phyloP scores from a whole-genome alignment of 768 basidiomycete genomes.

The Obba rivulosa region DNA sequence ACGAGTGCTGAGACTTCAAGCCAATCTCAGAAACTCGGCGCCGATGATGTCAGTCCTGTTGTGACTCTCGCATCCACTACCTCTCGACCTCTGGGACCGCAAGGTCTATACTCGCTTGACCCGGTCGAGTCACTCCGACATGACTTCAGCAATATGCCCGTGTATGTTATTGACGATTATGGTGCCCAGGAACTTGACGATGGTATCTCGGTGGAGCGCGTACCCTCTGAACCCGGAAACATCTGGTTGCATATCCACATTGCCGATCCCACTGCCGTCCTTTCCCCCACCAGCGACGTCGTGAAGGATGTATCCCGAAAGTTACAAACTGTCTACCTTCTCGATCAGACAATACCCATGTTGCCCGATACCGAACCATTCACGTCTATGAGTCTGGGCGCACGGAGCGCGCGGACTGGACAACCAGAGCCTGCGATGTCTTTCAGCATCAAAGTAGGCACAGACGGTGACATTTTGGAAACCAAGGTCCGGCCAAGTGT shows the following conservation, averaged over 20 bases:
- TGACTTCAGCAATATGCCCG: slow-evolving; percentile 77
- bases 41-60: background rate
- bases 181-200: slow-evolving; percentile 88
- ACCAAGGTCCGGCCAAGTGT: slow-evolving; percentile 66
- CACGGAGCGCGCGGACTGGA: slow-evolving; percentile 20
- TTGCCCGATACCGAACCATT: slow-evolving; percentile 58
- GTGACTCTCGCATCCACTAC: background rate
- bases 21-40: background rate
- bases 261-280: slow-evolving; percentile 81
- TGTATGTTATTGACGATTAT: slow-evolving; percentile 83
- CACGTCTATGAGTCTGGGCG: slow-evolving; percentile 46
- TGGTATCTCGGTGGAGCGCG: slow-evolving; percentile 78
- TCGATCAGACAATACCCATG: slow-evolving; percentile 62
- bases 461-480: slow-evolving; percentile 61
- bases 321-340: slow-evolving; percentile 56
- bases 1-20: background rate
- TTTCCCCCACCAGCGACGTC: slow-evolving; percentile 66
- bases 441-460: slow-evolving; percentile 70
- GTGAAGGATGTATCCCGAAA: slow-evolving; percentile 50
- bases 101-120: slow-evolving; percentile 63
- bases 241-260: slow-evolving; percentile 89
- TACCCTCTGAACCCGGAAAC: slow-evolving; percentile 49
- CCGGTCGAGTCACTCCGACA: slow-evolving; percentile 67
- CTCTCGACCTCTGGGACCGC: slow-evolving; percentile 40
- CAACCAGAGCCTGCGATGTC: slow-evolving; percentile 59